Base-by-base conservation (phyloP, 139 green algal species). In the Chlamydomonas eustigma region DNA sequence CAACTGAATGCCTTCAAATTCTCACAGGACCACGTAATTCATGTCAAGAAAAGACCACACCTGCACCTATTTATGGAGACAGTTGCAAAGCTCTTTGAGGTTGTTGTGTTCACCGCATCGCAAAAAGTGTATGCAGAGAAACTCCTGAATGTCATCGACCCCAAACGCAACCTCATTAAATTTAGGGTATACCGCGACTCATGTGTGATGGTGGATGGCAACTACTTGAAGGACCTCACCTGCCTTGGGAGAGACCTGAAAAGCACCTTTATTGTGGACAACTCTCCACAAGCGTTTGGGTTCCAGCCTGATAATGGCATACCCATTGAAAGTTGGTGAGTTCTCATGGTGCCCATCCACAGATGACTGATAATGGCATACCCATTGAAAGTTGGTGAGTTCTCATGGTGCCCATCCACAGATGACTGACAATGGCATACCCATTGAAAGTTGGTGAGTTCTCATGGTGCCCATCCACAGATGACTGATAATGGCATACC, bases 351-450 rank as follows among this genome's bases (percentile, higher is more conserved):
- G n/a, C n/a, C n/a, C n/a, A n/a, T n/a, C n/a, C n/a, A n/a, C n/a
- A n/a, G n/a, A n/a, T n/a, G n/a, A n/a, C n/a, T n/a, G n/a, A n/a
- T n/a, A n/a, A n/a, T n/a, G n/a, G n/a, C n/a, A n/a, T n/a, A n/a
- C n/a, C n/a, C n/a, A n/a, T n/a, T n/a, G n/a, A n/a, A n/a, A n/a
- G n/a, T n/a, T n/a, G n/a, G n/a, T n/a, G n/a, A n/a, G n/a, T n/a
- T n/a, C n/a, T n/a, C n/a, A n/a, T n/a, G n/a, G n/a, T n/a, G n/a
- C n/a, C n/a, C n/a, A n/a, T n/a, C n/a, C n/a, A n/a, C n/a, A n/a
- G n/a, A n/a, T n/a, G n/a, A n/a, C 98, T 12, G 90, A 92, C 77
- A 98, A 98, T 70, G 94, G 94, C 78, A 92, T 98, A 28, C 94
- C 94, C 68, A n/a, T n/a, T n/a, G n/a, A n/a, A n/a, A n/a, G n/a